Evolutionary conservation across 2,329 filamentous ascomycete species (phyloP), one percentile per base, ranked within the genome.

Genomic region (Helotiales sp.): DNA sequence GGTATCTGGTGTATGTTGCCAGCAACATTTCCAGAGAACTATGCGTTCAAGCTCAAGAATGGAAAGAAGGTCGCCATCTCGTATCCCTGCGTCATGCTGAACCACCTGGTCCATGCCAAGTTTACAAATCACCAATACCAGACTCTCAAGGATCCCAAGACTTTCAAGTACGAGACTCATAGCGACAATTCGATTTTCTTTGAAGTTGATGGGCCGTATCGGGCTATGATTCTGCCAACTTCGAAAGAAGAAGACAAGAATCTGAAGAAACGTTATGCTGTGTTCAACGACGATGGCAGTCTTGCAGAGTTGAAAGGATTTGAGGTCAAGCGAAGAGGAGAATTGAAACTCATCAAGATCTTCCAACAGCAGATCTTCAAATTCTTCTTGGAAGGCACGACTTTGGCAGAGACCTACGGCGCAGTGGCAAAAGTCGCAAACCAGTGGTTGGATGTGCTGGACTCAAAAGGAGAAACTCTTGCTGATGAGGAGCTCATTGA

Each of bases 1-100:
- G 95, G 96, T 83, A 99, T 99, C 69, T 99, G 95, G 96, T 99
- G 95, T 76, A 99, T 99, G 83, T 81, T 99, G 67, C 95, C 95
- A 0, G 93, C 91, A 0, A 95, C 91, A 0, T 99, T 99, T 67
- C 95, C 95, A 0, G 95, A 99, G 70, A 97, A 99, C 74, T 97
- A 97, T 69, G 81, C 86, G 0, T 98, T 99, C 79, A 96, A 90
- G 69, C 76, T 97, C 66, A 96, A 93, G 74, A 96, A 93, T 67
- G 95, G 95, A 65, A 99, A 98, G 80, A 99, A 98, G 72, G 72
- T 98, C 59, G 81, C 88, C n/a, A 93, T 99, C 50, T 99, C 95
- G 0, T 99, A 99, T 70, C 95, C 95, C 55, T 99, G 95, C 73
- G 92, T 97, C 65, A 99, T 99, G 95, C 83, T 99, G 77, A 99